Evolutionary conservation across 352 stramenopile species (phyloP).

Genomic region (Phytophthora foliorum): DNA sequence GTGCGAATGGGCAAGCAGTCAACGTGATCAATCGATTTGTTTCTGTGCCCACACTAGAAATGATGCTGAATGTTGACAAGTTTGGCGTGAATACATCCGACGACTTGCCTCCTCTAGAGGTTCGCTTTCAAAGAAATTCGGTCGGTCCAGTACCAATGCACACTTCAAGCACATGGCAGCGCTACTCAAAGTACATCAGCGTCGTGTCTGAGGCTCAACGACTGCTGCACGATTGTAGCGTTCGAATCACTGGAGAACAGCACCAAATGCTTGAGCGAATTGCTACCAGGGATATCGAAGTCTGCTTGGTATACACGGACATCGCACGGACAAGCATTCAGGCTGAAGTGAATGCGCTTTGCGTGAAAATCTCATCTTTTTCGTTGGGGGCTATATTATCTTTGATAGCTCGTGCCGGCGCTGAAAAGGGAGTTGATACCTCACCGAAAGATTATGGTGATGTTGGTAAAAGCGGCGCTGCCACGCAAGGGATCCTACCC

Average conservation of each 20-base stretch:
- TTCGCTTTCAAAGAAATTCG: constrained; percentile 52
- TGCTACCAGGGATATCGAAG: not conserved
- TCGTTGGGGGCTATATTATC: constrained; percentile 47
- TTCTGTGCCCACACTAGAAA: constrained; percentile 41
- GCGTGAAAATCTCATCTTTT: constrained; percentile 59
- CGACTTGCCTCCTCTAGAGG: constrained; percentile 43
- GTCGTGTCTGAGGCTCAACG: constrained; percentile 54
- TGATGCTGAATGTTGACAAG: constrained; percentile 77
- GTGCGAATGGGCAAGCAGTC: constrained; percentile 24
- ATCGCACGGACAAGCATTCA: constrained; percentile 47
- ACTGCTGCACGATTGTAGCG: constrained; percentile 65
- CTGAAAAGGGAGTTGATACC: constrained; percentile 1
- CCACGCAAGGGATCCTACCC: constrained; percentile 1
- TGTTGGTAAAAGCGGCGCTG: not conserved
- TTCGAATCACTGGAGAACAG: constrained; percentile 58
- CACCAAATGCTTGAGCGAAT: constrained; percentile 51
- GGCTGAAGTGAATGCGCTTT: constrained; percentile 53
- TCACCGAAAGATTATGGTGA: constrained; percentile 1
- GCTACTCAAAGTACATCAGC: constrained; percentile 55
- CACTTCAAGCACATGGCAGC: constrained; percentile 58
- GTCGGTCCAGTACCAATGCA: constrained; percentile 47
- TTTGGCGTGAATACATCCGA: constrained; percentile 60
- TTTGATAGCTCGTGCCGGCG: constrained; percentile 7
- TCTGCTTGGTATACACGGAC: constrained; percentile 39
- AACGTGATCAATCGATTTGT: constrained; percentile 62